These are phyloP conservation scores for Mycena amicta DNA, from an alignment of 768 basidiomycete genomes.

Conservation along the genomic window DNA sequence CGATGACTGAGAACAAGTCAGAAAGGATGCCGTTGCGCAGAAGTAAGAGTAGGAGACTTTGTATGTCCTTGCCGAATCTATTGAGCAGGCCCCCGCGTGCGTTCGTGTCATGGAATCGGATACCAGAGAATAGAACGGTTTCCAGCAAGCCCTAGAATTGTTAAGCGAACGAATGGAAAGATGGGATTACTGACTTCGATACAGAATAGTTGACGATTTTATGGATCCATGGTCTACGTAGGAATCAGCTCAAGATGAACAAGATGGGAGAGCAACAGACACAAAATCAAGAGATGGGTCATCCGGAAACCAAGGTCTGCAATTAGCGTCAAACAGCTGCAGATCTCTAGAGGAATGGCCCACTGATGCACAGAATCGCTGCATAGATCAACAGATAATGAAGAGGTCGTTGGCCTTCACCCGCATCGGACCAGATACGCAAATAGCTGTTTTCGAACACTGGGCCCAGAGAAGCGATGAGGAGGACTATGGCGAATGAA, in stretches of 20 bases:
- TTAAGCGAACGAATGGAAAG: background rate
- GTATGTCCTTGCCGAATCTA: slow-evolving; percentile 87
- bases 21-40: slow-evolving; percentile 11
- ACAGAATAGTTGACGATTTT: slow-evolving; percentile 72
- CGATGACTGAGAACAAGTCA: slow-evolving; percentile 54
- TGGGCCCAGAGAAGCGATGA: slow-evolving; percentile 61
- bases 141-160: slow-evolving; percentile 59
- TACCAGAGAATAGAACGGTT: slow-evolving; percentile 78
- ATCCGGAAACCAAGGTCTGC: slow-evolving; percentile 24
- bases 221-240: slow-evolving; percentile 69
- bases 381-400: slow-evolving; percentile 77
- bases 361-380: slow-evolving; percentile 35
- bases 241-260: background rate
- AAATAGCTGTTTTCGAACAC: slow-evolving; percentile 75
- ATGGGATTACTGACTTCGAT: slow-evolving; percentile 57
- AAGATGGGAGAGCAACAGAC: slow-evolving; percentile 37
- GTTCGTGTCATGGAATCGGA: slow-evolving; percentile 90
- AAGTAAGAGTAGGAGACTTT: slow-evolving; percentile 46
- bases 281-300: slow-evolving; percentile 69
- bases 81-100: slow-evolving; percentile 82
- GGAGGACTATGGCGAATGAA: slow-evolving; percentile 49
- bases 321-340: too few species aligned
- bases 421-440: slow-evolving; percentile 65
- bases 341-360: slow-evolving; percentile 33
- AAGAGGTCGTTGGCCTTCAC: slow-evolving; percentile 41